phyloP scores from a whole-genome alignment of 1,284 basidiomycete genomes.

The Athelia sp. region DNA sequence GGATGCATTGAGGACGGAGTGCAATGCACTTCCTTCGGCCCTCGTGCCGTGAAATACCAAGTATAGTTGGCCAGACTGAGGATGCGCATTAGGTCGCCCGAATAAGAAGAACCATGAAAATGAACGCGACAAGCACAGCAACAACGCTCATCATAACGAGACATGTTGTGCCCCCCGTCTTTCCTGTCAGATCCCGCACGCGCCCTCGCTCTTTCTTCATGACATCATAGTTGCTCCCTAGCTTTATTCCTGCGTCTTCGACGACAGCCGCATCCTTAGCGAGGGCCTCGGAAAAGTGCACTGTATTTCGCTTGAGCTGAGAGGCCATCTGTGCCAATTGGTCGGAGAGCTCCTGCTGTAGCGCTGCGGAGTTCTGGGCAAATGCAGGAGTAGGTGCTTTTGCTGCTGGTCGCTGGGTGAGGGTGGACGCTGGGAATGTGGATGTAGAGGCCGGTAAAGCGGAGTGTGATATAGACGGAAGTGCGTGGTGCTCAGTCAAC shows the following conservation, averaged over 20 bases:
- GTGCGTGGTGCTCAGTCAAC: slow-evolving; percentile 15
- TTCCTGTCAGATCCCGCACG: slow-evolving; percentile 58
- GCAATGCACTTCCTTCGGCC: too few relatives aligned
- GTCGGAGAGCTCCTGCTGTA: slow-evolving; percentile 68
- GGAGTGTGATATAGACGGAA: slow-evolving; percentile 17
- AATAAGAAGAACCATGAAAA: slow-evolving; percentile 70
- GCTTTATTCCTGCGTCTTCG: slow-evolving; percentile 54
- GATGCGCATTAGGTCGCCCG: slow-evolving; percentile 24
- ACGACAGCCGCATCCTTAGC: slow-evolving; percentile 62
- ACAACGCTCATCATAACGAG: slow-evolving; percentile 57
- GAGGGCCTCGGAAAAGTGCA: slow-evolving; percentile 63
- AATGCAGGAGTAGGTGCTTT: slow-evolving; percentile 36
- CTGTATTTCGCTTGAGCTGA: slow-evolving; percentile 70
- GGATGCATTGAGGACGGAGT: too few relatives aligned
- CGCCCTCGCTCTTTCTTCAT: slow-evolving; percentile 64
- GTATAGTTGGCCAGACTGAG: too few relatives aligned
- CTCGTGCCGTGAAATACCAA: too few relatives aligned
- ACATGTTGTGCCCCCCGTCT: slow-evolving; percentile 70
- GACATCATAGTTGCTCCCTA: slow-evolving; percentile 65
- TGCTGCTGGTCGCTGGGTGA: slow-evolving; percentile 15
- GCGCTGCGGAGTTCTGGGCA: slow-evolving; percentile 50
- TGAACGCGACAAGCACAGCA: slow-evolving; percentile 56
- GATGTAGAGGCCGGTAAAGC: slow-evolving; percentile 16
- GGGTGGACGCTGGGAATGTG: slow-evolving; percentile 16
- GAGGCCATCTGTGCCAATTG: slow-evolving; percentile 76